Conservation (phyloP, 1,139 yeast species). For the Meyerozyma elateridarum region DNA sequence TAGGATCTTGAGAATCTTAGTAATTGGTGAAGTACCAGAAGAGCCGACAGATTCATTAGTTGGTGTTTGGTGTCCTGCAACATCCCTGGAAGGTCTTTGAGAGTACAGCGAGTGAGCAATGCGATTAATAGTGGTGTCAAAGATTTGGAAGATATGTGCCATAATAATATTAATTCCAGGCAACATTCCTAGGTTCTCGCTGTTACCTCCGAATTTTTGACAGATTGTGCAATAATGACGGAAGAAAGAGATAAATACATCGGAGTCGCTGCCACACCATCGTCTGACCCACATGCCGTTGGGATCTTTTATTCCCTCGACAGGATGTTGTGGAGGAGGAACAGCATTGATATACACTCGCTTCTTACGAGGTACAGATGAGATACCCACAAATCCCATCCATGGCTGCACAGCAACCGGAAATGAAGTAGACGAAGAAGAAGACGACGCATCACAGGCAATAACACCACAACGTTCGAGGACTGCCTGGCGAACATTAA, state of each 20-base stretch:
- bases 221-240: conserved; percentile 49
- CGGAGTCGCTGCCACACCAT: conserved; percentile 54
- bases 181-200: conserved; percentile 37
- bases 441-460: too few species aligned
- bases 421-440: too few species aligned
- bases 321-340: conserved; percentile 52
- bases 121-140: conserved; percentile 29
- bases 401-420: conserved; percentile 13
- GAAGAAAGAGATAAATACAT: conserved; percentile 65
- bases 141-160: conserved; percentile 34
- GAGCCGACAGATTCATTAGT: conserved; percentile 3
- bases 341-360: conserved; percentile 32
- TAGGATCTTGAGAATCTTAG: conserved; percentile 40
- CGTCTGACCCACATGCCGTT: conserved; percentile 65
- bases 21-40: conserved; percentile 19
- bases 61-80: conserved; percentile 5
- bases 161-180: conserved; percentile 39
- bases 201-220: conserved; percentile 6
- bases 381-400: conserved; percentile 31
- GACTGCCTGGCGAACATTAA: conserved; percentile 40
- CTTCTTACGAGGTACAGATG: conserved; percentile 16
- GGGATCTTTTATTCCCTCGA: conserved; percentile 53
- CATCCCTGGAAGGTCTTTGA: conserved; percentile 1
- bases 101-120: conserved; percentile 18
- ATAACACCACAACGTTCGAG: background rate